Base-by-base conservation (phyloP, 345 rosid genomes). In the Salix purpurea region DNA sequence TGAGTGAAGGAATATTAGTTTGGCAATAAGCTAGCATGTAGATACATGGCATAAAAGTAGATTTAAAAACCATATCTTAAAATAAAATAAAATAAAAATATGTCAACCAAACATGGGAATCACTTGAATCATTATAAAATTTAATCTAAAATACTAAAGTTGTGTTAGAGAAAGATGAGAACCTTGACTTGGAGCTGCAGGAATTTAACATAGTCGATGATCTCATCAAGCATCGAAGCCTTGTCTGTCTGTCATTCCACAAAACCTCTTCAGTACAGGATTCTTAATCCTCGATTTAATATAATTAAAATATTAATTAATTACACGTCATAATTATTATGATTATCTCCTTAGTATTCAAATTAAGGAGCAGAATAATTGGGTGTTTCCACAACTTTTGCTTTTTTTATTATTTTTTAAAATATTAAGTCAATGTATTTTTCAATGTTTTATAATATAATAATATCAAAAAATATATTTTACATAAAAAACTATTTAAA, bases 121-220 rank as follows among this genome's bases (percentile, higher is more conserved):
- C 61, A 7, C 19, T 26, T 26, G 13, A n/a, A 8, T 37, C 5
- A 9, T 66, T 66, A 16, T 30, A 19, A 66, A 39, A 69, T 23
- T 69, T 18, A 66, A 7, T 14, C 6, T 21, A 13, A 30, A 70
- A 10, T 0, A 8, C 24, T 13, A 6, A 67, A 56, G 14, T 21
- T 15, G 1, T 34, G 18, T 28, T 14, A 40, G 40, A 12, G 3
- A 21, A 3, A 40, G 14, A 54, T 18, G 7, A 23, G 71, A 77
- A 96, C 99, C 91, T 93, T 96, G 89, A 96, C 98, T 93, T 96
- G 99, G 71, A 96, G 98, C 91, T 93, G 99, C 73, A 96, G 94
- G 89, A 96, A 96, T 77, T 94, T 93, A 73, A 96, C 99, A 81
- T 96, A 96, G 81, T 96, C 99, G 81, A 96, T 91, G 83, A 96